A percentile compares a stretch with the other conserved stretches of the same genome.
These are phyloP conservation scores for Botrytis byssoidea DNA, from an alignment of 2,329 filamentous ascomycete species.

Conservation along the genomic window DNA sequence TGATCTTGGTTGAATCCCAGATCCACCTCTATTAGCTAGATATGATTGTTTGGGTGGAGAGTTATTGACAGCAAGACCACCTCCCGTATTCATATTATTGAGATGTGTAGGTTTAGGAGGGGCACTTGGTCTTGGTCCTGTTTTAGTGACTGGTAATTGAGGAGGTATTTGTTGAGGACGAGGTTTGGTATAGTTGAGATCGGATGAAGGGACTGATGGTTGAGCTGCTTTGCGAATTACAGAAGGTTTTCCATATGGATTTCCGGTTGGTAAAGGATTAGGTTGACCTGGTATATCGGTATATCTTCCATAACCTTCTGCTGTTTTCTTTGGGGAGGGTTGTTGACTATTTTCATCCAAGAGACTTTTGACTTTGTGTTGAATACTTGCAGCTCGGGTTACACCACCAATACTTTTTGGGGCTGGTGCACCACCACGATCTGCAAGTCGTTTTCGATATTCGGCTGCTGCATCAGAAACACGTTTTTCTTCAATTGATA, in stretches of 20 bases:
- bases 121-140: conserved; percentile 49
- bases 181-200: conserved; percentile 33
- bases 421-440: conserved; percentile 51
- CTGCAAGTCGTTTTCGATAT: conserved; percentile 73
- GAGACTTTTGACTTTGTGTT: conserved; percentile 84
- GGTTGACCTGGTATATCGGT: conserved; percentile 51
- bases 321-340: conserved; percentile 62
- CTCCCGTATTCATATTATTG: conserved; percentile 51
- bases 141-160: conserved; percentile 33
- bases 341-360: conserved; percentile 73
- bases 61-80: conserved; percentile 42
- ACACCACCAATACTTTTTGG: conserved; percentile 58
- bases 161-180: conserved; percentile 31
- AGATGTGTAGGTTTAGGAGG: conserved; percentile 63
- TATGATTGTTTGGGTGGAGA: conserved; percentile 42
- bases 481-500: conserved; percentile 84
- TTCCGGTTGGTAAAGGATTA: conserved; percentile 26
- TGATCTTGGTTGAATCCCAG: conserved; percentile 44
- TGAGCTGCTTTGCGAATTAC: conserved; percentile 47
- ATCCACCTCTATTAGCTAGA: conserved; percentile 42
- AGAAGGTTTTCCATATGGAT: conserved; percentile 36
- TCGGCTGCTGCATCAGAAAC: conserved; percentile 87
- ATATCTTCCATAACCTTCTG: conserved; percentile 86
- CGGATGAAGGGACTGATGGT: conserved; percentile 27
- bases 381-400: conserved; percentile 77